A percentile compares a stretch with the other conserved stretches of the same genome.
Conservation (phyloP, 495 filamentous ascomycete species). For the Achaetomiella virescens region DNA sequence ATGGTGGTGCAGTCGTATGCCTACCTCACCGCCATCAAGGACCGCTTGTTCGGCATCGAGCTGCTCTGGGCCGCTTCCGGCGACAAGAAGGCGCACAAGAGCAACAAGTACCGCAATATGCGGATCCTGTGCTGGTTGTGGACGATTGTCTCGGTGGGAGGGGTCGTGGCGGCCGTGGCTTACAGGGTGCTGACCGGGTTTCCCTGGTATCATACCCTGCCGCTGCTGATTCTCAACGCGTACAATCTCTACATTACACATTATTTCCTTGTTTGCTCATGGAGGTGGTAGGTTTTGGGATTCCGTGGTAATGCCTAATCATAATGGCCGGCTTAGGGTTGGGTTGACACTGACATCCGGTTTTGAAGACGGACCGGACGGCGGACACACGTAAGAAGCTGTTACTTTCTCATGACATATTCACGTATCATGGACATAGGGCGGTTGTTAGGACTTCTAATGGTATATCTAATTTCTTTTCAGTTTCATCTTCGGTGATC, state of each 20-base stretch:
- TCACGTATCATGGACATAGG: too few relatives aligned
- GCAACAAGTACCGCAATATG: slow-evolving; percentile 32
- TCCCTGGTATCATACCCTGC: slow-evolving; percentile 27
- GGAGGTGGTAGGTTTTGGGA: slow-evolving; percentile 20
- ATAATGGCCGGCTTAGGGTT: too few relatives aligned
- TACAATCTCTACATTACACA: slow-evolving; percentile 28
- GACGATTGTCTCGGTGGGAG: slow-evolving; percentile 21
- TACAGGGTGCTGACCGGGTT: slow-evolving; percentile 20
- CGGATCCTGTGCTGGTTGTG: slow-evolving; percentile 27
- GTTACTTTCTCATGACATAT: too few relatives aligned
- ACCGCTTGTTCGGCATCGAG: slow-evolving; percentile 29
- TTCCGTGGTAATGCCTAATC: too few relatives aligned
- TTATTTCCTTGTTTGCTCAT: slow-evolving; percentile 27
- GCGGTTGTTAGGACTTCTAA: too few relatives aligned
- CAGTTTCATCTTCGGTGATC: too few relatives aligned
- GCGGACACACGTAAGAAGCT: too few relatives aligned
- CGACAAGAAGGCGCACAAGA: slow-evolving; percentile 32
- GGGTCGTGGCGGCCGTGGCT: slow-evolving; percentile 20
- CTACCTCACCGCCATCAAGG: slow-evolving; percentile 32
- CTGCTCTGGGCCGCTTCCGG: slow-evolving; percentile 30
- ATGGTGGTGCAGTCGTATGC: slow-evolving; percentile 33
- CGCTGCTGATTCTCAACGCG: slow-evolving; percentile 24
- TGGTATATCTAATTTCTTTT: too few relatives aligned
- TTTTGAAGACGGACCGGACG: too few relatives aligned
- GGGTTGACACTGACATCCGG: background rate